Percentiles rank a stretch among this genome's conserved stretches.
These are phyloP conservation scores for Beauveria brongniartii DNA, from an alignment of 2,329 filamentous ascomycete species.

Conservation along the genomic window DNA sequence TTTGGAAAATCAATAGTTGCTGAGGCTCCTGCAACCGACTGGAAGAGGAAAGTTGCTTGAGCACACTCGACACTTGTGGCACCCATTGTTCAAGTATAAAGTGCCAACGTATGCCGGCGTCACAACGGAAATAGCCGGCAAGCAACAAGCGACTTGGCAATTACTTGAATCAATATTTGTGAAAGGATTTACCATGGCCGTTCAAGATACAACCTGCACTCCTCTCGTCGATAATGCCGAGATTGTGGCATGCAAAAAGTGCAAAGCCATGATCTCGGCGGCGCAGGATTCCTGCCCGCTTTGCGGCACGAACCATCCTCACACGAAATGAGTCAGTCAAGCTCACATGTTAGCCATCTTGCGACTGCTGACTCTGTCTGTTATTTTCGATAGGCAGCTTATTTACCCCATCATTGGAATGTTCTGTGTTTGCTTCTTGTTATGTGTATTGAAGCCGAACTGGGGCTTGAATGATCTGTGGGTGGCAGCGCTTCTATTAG, in stretches of 20 bases:
- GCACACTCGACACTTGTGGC: not conserved
- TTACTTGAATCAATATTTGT: not conserved
- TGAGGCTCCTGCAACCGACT: not conserved
- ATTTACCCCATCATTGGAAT: not conserved
- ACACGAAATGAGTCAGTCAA: not conserved
- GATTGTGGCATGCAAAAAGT: slow-evolving; percentile 7
- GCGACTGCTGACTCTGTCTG: not conserved
- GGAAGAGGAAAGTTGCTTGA: not conserved
- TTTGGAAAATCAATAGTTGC: not conserved
- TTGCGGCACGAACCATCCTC: slow-evolving; percentile 2
- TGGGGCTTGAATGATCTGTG: not conserved
- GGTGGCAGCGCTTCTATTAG: not conserved
- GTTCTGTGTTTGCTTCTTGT: not conserved
- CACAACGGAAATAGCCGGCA: not conserved
- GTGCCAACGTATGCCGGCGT: not conserved
- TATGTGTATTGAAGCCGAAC: not conserved
- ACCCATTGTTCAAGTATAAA: not conserved
- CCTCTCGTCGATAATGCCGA: not conserved
- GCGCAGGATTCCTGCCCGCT: slow-evolving; percentile 9
- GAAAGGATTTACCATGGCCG: not conserved
- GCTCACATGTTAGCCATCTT: no score
- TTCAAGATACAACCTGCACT: not conserved
- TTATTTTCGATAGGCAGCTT: not conserved
- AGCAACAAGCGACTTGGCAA: not conserved
- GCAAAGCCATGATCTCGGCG: slow-evolving; percentile 7